A percentile compares a stretch with the other conserved stretches of the same genome.
Conservation (phyloP, 768 basidiomycete species). For the Boletus patriciae region DNA sequence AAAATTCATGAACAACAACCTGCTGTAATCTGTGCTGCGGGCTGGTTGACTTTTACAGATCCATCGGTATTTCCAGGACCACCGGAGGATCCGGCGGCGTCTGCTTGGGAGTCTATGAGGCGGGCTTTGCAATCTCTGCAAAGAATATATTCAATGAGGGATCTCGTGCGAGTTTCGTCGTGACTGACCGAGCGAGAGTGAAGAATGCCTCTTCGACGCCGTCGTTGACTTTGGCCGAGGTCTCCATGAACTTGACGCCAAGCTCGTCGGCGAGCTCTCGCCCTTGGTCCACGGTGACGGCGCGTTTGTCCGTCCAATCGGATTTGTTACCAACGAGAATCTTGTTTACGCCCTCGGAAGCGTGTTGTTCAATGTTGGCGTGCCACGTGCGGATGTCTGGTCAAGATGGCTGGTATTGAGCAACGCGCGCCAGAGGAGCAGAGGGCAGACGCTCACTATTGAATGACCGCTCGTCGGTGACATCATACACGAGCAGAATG, state of each 20-base stretch:
- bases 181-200: conserved; percentile 85
- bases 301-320: conserved; percentile 96
- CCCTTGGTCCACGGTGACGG: conserved; percentile 89
- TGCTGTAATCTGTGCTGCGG: conserved; percentile 42
- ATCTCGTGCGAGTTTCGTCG: not conserved
- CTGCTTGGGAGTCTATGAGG: conserved; percentile 90
- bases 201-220: conserved; percentile 99
- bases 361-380: conserved; percentile 96
- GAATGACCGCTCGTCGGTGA: conserved; percentile 92
- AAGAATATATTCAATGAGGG: not conserved
- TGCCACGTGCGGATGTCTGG: conserved; percentile 98
- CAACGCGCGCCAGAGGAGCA: conserved; percentile 14
- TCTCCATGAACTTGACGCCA: conserved; percentile 97
- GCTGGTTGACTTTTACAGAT: conserved; percentile 67
- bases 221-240: conserved; percentile 94
- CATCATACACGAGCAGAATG: conserved; percentile 97
- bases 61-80: conserved; percentile 47
- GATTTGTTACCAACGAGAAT: conserved; percentile 99
- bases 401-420: not conserved
- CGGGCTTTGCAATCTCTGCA: conserved; percentile 94
- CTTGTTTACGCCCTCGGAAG: conserved; percentile 99
- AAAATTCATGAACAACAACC: conserved; percentile 53
- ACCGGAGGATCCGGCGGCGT: conserved; percentile 43
- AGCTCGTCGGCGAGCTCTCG: conserved; percentile 90
- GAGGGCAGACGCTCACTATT: conserved; percentile 70